Conservation (phyloP, 2,329 filamentous ascomycete species). For the Colletotrichum ledebouriae region DNA sequence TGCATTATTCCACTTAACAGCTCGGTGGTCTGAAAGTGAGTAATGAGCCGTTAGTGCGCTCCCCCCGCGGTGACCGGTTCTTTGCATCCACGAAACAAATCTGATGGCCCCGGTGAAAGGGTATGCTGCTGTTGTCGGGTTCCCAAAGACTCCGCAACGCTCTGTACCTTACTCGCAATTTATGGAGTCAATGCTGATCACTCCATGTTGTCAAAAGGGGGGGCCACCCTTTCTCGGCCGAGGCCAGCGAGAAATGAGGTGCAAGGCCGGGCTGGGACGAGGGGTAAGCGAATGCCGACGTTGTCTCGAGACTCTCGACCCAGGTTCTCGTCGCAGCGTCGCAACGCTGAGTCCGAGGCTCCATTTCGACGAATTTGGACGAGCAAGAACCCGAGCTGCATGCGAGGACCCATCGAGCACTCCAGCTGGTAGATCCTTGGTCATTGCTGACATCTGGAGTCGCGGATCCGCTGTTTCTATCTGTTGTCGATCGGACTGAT, state of each 20-base stretch:
- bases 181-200: neutral
- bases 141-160: too few relatives aligned
- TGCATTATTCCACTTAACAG: too few relatives aligned
- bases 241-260: neutral
- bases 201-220: neutral
- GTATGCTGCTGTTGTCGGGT: too few relatives aligned
- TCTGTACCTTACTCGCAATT: neutral
- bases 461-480: slow-evolving; percentile 1
- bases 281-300: neutral
- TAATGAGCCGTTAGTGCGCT: too few relatives aligned
- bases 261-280: neutral
- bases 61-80: too few relatives aligned
- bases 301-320: neutral
- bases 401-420: neutral
- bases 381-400: slow-evolving; percentile 5
- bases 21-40: too few relatives aligned
- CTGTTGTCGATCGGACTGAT: neutral
- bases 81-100: too few relatives aligned
- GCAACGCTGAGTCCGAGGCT: too few relatives aligned
- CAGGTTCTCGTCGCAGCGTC: neutral
- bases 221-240: slow-evolving; percentile 1
- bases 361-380: neutral
- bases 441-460: neutral
- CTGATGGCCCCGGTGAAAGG: too few relatives aligned
- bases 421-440: neutral